Base-by-base conservation (phyloP, 2,329 filamentous ascomycete species). In the Neopestalotiopsis clavispora region DNA sequence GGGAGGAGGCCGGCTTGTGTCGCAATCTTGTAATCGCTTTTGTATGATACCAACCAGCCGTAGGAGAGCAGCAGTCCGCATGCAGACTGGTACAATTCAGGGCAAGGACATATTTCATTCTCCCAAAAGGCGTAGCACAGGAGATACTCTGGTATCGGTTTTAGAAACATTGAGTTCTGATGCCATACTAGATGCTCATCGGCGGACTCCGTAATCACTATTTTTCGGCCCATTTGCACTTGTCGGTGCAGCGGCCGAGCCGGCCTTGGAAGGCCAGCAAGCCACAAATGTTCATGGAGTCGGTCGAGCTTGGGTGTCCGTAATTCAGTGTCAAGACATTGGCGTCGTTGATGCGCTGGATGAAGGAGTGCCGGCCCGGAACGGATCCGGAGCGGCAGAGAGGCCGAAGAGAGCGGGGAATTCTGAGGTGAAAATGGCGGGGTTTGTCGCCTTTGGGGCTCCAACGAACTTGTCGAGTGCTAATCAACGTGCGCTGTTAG, bases 161-260 rank as follows among this genome's bases (percentile, higher is more conserved):
- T 65, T 3, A 65, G 9, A 38, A 65, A 65, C 9, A 65, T 52
- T n/a, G 20, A 56, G 38, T n/a, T n/a, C n/a, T 56, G 17, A n/a
- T 65, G 63, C 81, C 81, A 83, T 34, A 83, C 72, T 52, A 82
- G 78, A 65, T 83, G 81, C 32, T 83, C 74, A 34, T 81, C 78
- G 9, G 80, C 72, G 12, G 74, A 75, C 66, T 83, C 81, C 23
- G 79, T 81, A 60, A 83, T 71, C 40, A 74, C 67, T 42, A 83
- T 78, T 1, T 80, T 75, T 56, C 80, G 75, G 1, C 68, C 72
- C 40, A 79, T 71, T 13, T 80, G 70, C 12, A 76, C 66, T 63
- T 83, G 80, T 63, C 82, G 74, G 67, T 82, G 80, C 23, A 83
- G 73, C 23, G 79, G 77, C 3, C 77, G 76, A n/a, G 80, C 80